phyloP scores from a whole-genome alignment of 2,329 filamentous ascomycete species.

The Mycogone perniciosa region DNA sequence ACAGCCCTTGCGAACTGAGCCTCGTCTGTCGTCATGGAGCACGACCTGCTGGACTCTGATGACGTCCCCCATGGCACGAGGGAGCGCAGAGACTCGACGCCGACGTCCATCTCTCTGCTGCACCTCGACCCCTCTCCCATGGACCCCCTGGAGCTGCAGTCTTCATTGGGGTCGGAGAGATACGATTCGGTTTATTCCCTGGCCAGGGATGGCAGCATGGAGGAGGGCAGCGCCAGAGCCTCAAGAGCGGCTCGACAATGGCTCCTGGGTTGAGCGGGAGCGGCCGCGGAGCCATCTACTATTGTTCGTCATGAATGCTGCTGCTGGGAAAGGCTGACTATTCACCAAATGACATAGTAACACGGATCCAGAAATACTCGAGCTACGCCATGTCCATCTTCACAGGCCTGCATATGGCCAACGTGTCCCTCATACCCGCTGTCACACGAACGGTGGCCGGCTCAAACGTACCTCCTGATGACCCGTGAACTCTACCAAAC shows the following conservation, averaged over 20 bases:
- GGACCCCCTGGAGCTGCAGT: constrained; percentile 43
- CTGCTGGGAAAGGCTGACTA: constrained; percentile 1
- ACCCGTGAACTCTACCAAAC: constrained; percentile 91
- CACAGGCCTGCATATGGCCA: constrained; percentile 68
- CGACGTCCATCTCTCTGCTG: constrained; percentile 59
- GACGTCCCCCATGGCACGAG: constrained; percentile 7
- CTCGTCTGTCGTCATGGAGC: constrained; percentile 2
- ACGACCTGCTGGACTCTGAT: constrained; percentile 1
- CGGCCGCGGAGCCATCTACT: constrained; percentile 64
- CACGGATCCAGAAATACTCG: constrained; percentile 76
- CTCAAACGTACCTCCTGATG: constrained; percentile 80
- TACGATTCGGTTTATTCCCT: constrained; percentile 19
- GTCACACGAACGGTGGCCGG: constrained; percentile 63
- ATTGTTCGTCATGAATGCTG: constrained; percentile 47
- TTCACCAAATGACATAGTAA: constrained; percentile 16
- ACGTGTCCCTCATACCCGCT: constrained; percentile 75
- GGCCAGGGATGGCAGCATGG: constrained; percentile 19
- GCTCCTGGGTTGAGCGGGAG: constrained; percentile 53
- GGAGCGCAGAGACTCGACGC: constrained; percentile 38
- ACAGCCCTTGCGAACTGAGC: too few relatives aligned
- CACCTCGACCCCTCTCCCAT: constrained; percentile 81
- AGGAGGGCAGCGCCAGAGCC: constrained; percentile 23
- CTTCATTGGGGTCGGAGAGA: constrained; percentile 1
- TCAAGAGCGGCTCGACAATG: constrained; percentile 38
- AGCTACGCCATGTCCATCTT: constrained; percentile 79